Conservation (phyloP, 2,329 filamentous ascomycete species). For the Penicillium oxalicum region DNA sequence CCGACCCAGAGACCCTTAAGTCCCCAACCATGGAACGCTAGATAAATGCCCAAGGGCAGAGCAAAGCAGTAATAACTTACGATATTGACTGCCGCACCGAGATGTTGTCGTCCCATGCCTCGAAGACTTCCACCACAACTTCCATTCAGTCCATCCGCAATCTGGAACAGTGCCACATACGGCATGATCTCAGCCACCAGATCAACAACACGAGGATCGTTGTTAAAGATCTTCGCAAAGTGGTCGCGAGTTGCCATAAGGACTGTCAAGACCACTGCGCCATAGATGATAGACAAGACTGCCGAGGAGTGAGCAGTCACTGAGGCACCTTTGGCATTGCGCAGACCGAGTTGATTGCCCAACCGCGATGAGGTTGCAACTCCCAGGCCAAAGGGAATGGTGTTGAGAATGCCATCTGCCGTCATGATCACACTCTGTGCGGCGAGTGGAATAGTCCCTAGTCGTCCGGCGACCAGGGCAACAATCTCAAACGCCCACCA, state of each 20-base stretch:
- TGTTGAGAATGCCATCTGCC: conserved; percentile 75
- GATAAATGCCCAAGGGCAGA: conserved; percentile 71
- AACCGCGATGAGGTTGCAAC: conserved; percentile 73
- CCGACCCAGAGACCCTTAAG: conserved; percentile 75
- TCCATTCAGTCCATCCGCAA: conserved; percentile 80
- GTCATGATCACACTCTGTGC: conserved; percentile 90
- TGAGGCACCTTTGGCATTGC: conserved; percentile 59
- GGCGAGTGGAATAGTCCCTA: conserved; percentile 73
- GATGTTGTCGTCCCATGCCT: conserved; percentile 81
- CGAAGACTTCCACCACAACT: conserved; percentile 73
- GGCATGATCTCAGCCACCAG: conserved; percentile 78
- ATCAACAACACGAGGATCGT: conserved; percentile 63
- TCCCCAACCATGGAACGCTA: conserved; percentile 83
- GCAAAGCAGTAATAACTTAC: conserved; percentile 79
- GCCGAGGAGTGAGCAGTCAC: conserved; percentile 71
- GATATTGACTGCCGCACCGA: conserved; percentile 75
- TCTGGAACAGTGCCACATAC: conserved; percentile 82
- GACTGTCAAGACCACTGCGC: conserved; percentile 59
- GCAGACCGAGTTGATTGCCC: conserved; percentile 71
- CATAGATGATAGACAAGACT: conserved; percentile 63
- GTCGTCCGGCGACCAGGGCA: conserved; percentile 69
- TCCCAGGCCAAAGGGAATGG: conserved; percentile 79
- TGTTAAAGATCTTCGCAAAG: conserved; percentile 75
- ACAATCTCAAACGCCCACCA: conserved; percentile 96
- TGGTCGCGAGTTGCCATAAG: conserved; percentile 66